Percentiles rank a stretch among this genome's conserved stretches.
These are phyloP conservation scores for Sarcocystis neurona DNA, from an alignment of 169 alveolate genomes.

Conservation along the genomic window DNA sequence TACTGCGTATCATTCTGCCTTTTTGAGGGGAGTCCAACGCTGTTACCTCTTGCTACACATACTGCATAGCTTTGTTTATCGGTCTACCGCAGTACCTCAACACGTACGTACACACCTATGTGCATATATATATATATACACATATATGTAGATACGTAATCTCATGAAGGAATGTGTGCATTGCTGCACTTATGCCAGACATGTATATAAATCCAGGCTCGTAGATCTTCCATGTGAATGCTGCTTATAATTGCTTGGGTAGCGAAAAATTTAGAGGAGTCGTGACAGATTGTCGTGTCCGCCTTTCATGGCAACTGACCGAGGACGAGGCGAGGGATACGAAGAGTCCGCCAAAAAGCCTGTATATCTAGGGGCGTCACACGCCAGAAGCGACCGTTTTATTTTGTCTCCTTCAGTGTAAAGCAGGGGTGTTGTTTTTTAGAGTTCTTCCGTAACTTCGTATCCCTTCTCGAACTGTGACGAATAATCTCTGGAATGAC, in stretches of 20 bases:
- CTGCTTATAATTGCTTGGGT: neutral
- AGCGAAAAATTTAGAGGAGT: neutral
- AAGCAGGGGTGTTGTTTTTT: too few relatives aligned
- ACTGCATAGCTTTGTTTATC: too few relatives aligned
- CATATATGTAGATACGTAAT: neutral
- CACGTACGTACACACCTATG: neutral
- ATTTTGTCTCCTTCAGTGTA: too few relatives aligned
- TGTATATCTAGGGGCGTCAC: too few relatives aligned
- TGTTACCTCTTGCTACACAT: neutral
- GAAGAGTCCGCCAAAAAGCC: too few relatives aligned
- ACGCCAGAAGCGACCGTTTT: too few relatives aligned
- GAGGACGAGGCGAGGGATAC: neutral
- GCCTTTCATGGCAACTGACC: neutral
- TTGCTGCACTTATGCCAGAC: too few relatives aligned
- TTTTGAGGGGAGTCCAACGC: neutral
- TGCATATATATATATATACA: neutral
- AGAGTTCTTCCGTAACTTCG: too few relatives aligned
- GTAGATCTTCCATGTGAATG: neutral
- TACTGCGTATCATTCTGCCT: neutral
- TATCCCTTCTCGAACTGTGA: too few relatives aligned
- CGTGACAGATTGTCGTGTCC: neutral
- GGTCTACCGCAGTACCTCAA: too few relatives aligned
- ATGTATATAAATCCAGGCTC: neutral
- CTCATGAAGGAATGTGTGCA: too few relatives aligned
- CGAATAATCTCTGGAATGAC: too few relatives aligned